phyloP scores from a whole-genome alignment of 179 eudicot species.

The Spinacia oleracea region DNA sequence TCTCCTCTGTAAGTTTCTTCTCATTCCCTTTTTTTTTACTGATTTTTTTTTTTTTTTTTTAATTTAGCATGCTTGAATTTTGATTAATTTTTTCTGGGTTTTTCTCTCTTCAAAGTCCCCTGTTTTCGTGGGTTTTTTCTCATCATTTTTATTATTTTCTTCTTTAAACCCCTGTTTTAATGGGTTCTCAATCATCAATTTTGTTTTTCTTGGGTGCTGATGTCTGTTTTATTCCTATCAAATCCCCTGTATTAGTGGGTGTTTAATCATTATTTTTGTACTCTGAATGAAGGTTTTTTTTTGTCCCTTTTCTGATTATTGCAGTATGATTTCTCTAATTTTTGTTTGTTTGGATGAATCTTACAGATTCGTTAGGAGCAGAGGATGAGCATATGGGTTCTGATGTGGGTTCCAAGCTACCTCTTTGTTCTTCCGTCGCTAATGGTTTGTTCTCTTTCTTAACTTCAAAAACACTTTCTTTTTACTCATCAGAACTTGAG shows the following conservation, averaged over 20 bases:
- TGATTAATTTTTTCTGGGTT: no score
- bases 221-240: background rate
- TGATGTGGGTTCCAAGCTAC: conserved; percentile 35
- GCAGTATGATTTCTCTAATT: background rate
- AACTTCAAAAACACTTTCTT: background rate
- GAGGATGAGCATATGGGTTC: conserved; percentile 42
- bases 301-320: no score
- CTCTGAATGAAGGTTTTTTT: background rate
- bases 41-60: background rate
- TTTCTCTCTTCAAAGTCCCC: background rate
- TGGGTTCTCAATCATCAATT: no score
- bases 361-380: conserved; percentile 57
- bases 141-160: background rate
- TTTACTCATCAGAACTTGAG: background rate
- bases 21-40: background rate
- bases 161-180: background rate
- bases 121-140: background rate
- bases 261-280: background rate
- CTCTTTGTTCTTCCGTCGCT: conserved; percentile 64
- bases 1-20: conserved; percentile 51
- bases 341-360: conserved; percentile 3
- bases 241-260: background rate
- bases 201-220: background rate
- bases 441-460: conserved; percentile 44
- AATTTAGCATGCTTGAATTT: background rate